phyloP scores from a whole-genome alignment of 169 alveolate genomes.

The Amoebophrya sp. region DNA sequence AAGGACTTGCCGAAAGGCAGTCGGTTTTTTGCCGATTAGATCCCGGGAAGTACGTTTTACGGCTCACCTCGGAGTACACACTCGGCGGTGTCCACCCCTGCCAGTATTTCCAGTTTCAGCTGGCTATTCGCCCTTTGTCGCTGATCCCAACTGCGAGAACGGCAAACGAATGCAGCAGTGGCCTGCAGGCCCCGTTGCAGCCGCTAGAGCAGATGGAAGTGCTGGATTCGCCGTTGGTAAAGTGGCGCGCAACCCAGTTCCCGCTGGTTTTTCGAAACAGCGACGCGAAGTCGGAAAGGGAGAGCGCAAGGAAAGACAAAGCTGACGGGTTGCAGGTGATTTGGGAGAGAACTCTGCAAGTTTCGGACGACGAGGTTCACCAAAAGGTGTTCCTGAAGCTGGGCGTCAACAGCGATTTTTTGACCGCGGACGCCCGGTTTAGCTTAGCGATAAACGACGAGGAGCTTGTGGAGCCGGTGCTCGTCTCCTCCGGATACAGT shows the following conservation, averaged over 20 bases:
- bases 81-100: slow-evolving; percentile 50
- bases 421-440: neutral
- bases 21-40: neutral
- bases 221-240: too few relatives aligned
- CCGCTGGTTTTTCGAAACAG: too few relatives aligned
- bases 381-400: neutral
- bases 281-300: too few relatives aligned
- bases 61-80: slow-evolving; percentile 34
- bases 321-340: too few relatives aligned
- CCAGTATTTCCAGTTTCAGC: slow-evolving; percentile 19
- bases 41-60: slow-evolving; percentile 33
- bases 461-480: neutral
- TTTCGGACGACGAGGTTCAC: neutral
- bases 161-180: neutral
- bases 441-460: neutral
- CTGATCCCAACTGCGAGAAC: neutral
- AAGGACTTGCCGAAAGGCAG: neutral
- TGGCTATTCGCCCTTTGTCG: neutral
- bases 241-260: too few relatives aligned
- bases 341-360: neutral
- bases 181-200: neutral
- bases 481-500: neutral
- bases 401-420: neutral
- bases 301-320: too few relatives aligned
- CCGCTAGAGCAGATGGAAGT: too few relatives aligned